These are phyloP conservation scores for Colletotrichum sp. DNA, from an alignment of 2,329 filamentous ascomycete species.

Conservation along the genomic window DNA sequence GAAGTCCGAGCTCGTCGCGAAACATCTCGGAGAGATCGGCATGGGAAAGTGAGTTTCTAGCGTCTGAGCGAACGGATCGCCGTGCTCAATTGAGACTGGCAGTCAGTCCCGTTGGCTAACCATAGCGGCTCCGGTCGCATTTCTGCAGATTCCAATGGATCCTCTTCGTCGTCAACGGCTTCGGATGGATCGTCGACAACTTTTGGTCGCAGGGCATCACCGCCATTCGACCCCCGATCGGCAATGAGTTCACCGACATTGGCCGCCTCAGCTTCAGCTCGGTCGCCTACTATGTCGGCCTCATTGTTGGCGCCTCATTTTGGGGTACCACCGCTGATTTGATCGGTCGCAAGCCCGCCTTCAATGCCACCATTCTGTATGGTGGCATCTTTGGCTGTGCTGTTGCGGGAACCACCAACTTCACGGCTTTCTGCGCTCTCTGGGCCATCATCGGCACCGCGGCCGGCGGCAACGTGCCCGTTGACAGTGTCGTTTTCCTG, in stretches of 20 bases:
- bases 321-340: constrained; percentile 47
- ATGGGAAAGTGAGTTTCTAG: constrained; percentile 35
- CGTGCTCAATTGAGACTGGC: not conserved
- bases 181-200: constrained; percentile 51
- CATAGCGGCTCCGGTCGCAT: not conserved
- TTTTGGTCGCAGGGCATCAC: constrained; percentile 41
- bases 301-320: constrained; percentile 49
- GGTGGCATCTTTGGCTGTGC: constrained; percentile 60
- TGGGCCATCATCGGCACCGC: constrained; percentile 52
- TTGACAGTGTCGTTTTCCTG: constrained; percentile 56
- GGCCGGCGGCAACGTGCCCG: constrained; percentile 53
- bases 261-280: constrained; percentile 35
- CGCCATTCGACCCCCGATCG: constrained; percentile 34
- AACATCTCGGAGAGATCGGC: constrained; percentile 31
- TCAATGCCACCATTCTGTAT: constrained; percentile 48
- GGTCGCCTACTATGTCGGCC: constrained; percentile 42
- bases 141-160: constrained; percentile 41
- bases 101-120: not conserved
- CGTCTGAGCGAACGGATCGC: no score
- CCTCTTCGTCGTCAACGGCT: constrained; percentile 50
- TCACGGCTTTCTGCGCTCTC: constrained; percentile 58
- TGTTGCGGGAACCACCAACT: constrained; percentile 62
- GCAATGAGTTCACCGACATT: constrained; percentile 37
- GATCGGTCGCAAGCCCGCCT: constrained; percentile 46
- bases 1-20: constrained; percentile 35